Conservation (phyloP, 2,329 filamentous ascomycete genomes). For the Penicillium sp. region DNA sequence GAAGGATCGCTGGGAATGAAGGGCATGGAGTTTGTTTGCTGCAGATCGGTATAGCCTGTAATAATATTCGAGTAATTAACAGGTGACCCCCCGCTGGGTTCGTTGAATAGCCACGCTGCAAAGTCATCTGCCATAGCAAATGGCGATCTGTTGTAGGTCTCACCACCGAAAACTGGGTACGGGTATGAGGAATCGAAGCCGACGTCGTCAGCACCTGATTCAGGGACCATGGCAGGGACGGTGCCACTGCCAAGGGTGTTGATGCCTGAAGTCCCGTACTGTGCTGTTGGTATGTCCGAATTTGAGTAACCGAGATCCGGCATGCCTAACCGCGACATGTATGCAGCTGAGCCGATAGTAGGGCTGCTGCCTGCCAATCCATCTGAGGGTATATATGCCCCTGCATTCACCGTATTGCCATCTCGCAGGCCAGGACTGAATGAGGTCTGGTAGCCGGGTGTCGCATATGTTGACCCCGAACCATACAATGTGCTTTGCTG, state of each 20-base stretch:
- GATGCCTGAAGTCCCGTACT: conserved; percentile 18
- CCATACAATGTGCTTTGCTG: conserved; percentile 21
- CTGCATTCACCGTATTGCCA: conserved; percentile 15
- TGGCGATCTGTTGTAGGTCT: conserved; percentile 79
- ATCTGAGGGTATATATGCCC: conserved; percentile 4
- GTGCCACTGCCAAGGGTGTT: conserved; percentile 19
- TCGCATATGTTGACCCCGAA: conserved; percentile 12
- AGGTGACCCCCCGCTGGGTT: conserved; percentile 54
- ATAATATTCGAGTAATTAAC: conserved; percentile 42
- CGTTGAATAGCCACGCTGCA: conserved; percentile 78
- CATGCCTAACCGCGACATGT: conserved; percentile 17
- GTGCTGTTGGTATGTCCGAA: conserved; percentile 1
- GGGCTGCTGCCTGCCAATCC: not conserved
- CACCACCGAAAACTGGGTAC: conserved; percentile 82
- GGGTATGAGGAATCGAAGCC: conserved; percentile 42
- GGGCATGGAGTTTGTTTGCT: conserved; percentile 43
- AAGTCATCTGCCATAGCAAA: conserved; percentile 87
- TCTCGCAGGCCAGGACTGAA: conserved; percentile 19
- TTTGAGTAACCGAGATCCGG: conserved; percentile 17
- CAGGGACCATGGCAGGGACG: conserved; percentile 23
- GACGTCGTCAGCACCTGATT: conserved; percentile 24
- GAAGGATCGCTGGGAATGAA: conserved; percentile 50
- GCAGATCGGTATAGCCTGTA: conserved; percentile 35
- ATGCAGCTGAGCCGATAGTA: not conserved
- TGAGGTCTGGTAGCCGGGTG: conserved; percentile 13